A percentile compares a stretch with the other conserved stretches of the same genome.
phyloP scores from a whole-genome alignment of 2,329 filamentous ascomycete genomes.

The Ilyonectria sp. region DNA sequence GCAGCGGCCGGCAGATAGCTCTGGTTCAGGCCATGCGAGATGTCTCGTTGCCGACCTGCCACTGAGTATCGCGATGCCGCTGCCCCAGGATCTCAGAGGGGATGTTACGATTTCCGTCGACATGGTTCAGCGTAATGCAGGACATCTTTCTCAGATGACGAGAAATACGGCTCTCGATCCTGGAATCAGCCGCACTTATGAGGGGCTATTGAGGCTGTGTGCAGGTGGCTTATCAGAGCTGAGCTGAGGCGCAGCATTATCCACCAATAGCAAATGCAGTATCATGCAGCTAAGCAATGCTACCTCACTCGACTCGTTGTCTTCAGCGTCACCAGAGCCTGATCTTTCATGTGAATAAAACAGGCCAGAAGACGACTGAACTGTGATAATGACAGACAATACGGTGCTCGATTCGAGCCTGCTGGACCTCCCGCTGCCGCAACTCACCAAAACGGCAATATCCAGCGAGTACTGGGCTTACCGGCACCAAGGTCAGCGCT shows the following conservation, averaged over 20 bases:
- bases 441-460: neutral
- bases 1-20: neutral
- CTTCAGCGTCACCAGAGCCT: neutral
- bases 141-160: neutral
- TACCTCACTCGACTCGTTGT: neutral
- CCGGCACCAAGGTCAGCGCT: neutral
- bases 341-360: neutral
- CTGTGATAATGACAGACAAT: neutral
- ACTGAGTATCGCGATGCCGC: neutral
- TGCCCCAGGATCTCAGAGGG: neutral
- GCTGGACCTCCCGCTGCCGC: neutral
- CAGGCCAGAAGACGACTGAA: neutral
- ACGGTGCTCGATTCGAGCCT: neutral
- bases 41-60: neutral
- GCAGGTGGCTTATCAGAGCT: neutral
- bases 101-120: neutral
- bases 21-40: neutral
- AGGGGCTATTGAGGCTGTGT: neutral
- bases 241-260: neutral
- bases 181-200: neutral
- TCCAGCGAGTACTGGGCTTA: conserved; percentile 2
- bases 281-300: neutral
- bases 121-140: neutral
- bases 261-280: neutral
- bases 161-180: neutral